A percentile compares a stretch with the other conserved stretches of the same genome.
These are phyloP conservation scores for Coemansia sp. DNA, from an alignment of 192 early-diverging fungal species.

Conservation along the genomic window DNA sequence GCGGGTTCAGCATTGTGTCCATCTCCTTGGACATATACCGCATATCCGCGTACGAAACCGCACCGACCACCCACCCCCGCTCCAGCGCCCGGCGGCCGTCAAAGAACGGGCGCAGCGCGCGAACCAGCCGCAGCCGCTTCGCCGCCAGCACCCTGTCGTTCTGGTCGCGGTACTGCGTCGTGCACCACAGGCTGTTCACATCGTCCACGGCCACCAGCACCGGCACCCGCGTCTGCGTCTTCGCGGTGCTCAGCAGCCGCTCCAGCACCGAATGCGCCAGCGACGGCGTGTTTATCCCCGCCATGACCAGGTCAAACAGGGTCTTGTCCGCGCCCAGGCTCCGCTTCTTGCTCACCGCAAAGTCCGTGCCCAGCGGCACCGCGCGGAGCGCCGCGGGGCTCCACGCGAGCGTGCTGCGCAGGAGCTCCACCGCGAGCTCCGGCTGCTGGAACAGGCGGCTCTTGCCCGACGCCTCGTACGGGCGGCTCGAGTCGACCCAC, in stretches of 20 bases:
- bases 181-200: constrained; percentile 47
- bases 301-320: constrained; percentile 31
- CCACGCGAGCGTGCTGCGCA: constrained; percentile 17
- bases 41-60: constrained; percentile 29
- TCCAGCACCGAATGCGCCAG: constrained; percentile 40
- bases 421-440: constrained; percentile 22
- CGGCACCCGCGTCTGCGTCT: constrained; percentile 39
- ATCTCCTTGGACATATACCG: constrained; percentile 39
- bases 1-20: constrained; percentile 25
- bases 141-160: constrained; percentile 29
- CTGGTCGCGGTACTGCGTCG: constrained; percentile 39
- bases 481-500: constrained; percentile 50
- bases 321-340: constrained; percentile 17
- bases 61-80: constrained; percentile 42
- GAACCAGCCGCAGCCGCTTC: constrained; percentile 28
- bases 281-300: constrained; percentile 31
- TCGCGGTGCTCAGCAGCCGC: constrained; percentile 25
- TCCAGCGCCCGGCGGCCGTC: constrained; percentile 19
- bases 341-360: constrained; percentile 28
- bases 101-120: constrained; percentile 41
- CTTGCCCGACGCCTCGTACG: constrained; percentile 30
- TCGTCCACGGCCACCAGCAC: constrained; percentile 47
- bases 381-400: constrained; percentile 24
- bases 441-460: constrained; percentile 31
- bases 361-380: constrained; percentile 32